These are phyloP conservation scores for Xerocomellus amylosporus DNA, from an alignment of 768 basidiomycete genomes.

Conservation along the genomic window DNA sequence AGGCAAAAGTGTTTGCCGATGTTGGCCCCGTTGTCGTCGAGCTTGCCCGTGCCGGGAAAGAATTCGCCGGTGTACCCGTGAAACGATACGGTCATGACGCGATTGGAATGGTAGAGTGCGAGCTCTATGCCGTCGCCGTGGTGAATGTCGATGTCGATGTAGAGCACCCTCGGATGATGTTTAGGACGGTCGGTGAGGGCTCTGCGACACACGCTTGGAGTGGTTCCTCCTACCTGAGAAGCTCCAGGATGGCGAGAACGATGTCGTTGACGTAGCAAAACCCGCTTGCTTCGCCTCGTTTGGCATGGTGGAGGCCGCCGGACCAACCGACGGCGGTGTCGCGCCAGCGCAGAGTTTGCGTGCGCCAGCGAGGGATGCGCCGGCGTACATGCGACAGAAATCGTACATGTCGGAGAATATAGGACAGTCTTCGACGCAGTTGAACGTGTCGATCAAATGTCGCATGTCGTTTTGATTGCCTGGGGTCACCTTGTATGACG, in stretches of 20 bases:
- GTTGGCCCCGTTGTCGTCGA: constrained; percentile 88
- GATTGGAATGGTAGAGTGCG: constrained; percentile 95
- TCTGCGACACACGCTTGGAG: background rate
- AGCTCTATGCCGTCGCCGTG: constrained; percentile 98
- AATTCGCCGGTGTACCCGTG: constrained; percentile 99
- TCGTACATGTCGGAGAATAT: constrained; percentile 94
- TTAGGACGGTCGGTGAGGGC: constrained; percentile 38
- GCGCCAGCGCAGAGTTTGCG: constrained; percentile 76
- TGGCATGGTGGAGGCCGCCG: constrained; percentile 96
- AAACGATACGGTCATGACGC: constrained; percentile 99
- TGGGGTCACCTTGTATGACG: constrained; percentile 68
- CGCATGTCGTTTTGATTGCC: constrained; percentile 68
- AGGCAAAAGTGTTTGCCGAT: constrained; percentile 91
- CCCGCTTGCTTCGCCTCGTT: constrained; percentile 88
- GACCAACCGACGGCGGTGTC: constrained; percentile 99
- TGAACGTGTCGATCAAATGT: constrained; percentile 79
- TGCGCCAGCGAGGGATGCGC: constrained; percentile 87
- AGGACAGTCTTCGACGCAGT: constrained; percentile 96
- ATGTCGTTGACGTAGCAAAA: constrained; percentile 58
- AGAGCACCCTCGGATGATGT: constrained; percentile 89
- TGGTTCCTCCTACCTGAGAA: constrained; percentile 60
- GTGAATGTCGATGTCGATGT: constrained; percentile 99
- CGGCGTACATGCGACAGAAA: constrained; percentile 92
- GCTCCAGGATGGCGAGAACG: constrained; percentile 89
- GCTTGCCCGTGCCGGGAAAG: constrained; percentile 95